These are phyloP conservation scores for cucumber (Cucumis sativus) DNA, from an alignment of 306 rosid species.

Conservation along the genomic window Cucumber_9930_V3 NC_026660.2:27571001-27571500, in stretches of 20 bases:
- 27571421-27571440: background rate
- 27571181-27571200: too few relatives aligned
- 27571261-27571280: background rate
- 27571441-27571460: conserved; percentile 2
- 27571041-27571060: background rate
- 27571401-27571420: background rate
- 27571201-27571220: too few relatives aligned
- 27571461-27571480: conserved; percentile 19
- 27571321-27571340: background rate
- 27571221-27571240: too few relatives aligned
- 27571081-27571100: too few relatives aligned
- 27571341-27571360: background rate
- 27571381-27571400: background rate
- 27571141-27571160: too few relatives aligned
- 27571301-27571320: background rate
- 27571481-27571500: conserved; percentile 85
- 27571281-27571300: background rate
- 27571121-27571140: too few relatives aligned
- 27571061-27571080: too few relatives aligned
- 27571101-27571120: too few relatives aligned
- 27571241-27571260: too few relatives aligned
- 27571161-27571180: too few relatives aligned
- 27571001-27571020: background rate
- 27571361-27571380: background rate
- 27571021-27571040: background rate